Evolutionary conservation across 139 green algal species (phyloP).

Genomic region (Chlamydomonas sphaeroides): DNA sequence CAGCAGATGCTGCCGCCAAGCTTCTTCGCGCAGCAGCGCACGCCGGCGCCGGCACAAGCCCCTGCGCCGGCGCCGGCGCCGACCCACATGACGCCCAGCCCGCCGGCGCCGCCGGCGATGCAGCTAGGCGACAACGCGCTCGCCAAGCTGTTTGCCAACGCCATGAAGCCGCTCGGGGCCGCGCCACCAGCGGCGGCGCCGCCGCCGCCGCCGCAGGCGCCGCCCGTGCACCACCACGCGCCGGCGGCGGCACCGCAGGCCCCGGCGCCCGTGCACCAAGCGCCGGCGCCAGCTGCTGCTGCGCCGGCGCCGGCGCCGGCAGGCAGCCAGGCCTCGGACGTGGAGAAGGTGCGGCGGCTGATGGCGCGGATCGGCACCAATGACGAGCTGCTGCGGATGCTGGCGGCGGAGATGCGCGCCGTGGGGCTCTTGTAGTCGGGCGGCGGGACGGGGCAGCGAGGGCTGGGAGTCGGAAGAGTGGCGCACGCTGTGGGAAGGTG

Average conservation of each 20-base stretch:
- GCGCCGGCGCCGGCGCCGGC: background rate
- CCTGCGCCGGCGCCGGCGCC: background rate
- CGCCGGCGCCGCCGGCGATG: background rate
- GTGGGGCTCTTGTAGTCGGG: slow-evolving; percentile 21
- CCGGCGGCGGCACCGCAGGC: background rate
- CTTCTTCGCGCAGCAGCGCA: slow-evolving; percentile 18
- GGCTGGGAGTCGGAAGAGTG: too few species aligned
- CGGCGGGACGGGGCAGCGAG: too few species aligned
- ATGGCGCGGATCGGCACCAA: slow-evolving; percentile 26
- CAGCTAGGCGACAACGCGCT: slow-evolving; percentile 2
- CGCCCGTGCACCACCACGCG: background rate
- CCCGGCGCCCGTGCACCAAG: background rate
- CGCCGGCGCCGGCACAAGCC: slow-evolving; percentile 2
- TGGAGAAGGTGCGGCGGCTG: slow-evolving; percentile 29
- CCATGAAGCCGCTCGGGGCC: slow-evolving; percentile 16
- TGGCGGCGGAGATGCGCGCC: slow-evolving; percentile 29
- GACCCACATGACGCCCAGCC: background rate
- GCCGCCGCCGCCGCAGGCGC: background rate
- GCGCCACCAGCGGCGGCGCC: too few species aligned
- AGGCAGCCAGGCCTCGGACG: background rate
- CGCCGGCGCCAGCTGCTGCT: background rate
- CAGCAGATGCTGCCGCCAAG: slow-evolving; percentile 32
- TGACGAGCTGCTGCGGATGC: slow-evolving; percentile 5
- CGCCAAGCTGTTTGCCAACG: slow-evolving; percentile 37
- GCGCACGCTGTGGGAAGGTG: too few species aligned